A percentile compares a stretch with the other conserved stretches of the same genome.
phyloP scores from a whole-genome alignment of 1,284 basidiomycete genomes.

The Flammula alnicola region DNA sequence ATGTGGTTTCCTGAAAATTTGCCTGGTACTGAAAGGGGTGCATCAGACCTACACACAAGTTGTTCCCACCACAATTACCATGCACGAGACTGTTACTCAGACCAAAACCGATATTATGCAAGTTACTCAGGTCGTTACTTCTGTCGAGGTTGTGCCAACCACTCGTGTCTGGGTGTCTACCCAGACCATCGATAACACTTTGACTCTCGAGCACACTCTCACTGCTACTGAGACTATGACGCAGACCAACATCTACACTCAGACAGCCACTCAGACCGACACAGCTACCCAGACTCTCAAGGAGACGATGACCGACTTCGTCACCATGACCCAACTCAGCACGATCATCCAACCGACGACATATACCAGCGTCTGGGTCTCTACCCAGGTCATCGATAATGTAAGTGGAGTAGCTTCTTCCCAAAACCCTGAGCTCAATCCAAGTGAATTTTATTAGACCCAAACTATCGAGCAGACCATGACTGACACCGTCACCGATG shows the following conservation, averaged over 20 bases:
- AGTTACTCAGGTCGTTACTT: slow-evolving; percentile 51
- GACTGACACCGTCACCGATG: slow-evolving; percentile 50
- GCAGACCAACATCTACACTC: slow-evolving; percentile 56
- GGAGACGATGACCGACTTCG: slow-evolving; percentile 46
- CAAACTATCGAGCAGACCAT: slow-evolving; percentile 53
- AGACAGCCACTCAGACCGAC: slow-evolving; percentile 53
- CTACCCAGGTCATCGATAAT: slow-evolving; percentile 64
- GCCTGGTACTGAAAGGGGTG: slow-evolving; percentile 1
- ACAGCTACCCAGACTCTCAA: slow-evolving; percentile 48
- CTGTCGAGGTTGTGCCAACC: slow-evolving; percentile 58
- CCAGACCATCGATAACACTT: slow-evolving; percentile 62
- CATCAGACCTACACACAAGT: slow-evolving; percentile 27
- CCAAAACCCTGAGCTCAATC: not conserved
- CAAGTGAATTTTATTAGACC: slow-evolving; percentile 42
- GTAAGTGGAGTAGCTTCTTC: slow-evolving; percentile 36
- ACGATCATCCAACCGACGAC: slow-evolving; percentile 59
- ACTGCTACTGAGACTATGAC: slow-evolving; percentile 65
- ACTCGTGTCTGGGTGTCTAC: slow-evolving; percentile 69
- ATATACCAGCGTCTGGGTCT: slow-evolving; percentile 55
- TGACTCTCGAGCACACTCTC: slow-evolving; percentile 58
- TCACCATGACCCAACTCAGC: slow-evolving; percentile 48
- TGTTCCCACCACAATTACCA: slow-evolving; percentile 33
- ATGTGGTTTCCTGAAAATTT: not conserved
- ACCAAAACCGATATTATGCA: slow-evolving; percentile 40
- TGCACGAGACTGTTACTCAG: slow-evolving; percentile 38